phyloP scores from a whole-genome alignment of 257 asterid genomes.

The Salvia rosmarinus region DNA sequence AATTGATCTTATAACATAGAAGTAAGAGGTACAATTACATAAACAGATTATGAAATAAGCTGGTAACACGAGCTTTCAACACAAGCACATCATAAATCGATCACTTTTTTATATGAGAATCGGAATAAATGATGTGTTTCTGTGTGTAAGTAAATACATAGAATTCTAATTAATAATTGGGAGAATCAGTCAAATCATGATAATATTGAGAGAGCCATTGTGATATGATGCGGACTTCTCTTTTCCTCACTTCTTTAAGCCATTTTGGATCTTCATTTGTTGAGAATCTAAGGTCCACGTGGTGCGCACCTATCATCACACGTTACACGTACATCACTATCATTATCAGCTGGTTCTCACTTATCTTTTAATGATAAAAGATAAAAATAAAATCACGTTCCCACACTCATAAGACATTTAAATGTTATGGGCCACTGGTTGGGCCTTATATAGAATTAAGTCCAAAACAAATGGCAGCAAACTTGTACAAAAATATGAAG shows the following conservation, averaged over 20 bases:
- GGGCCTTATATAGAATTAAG: not conserved
- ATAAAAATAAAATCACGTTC: too few species aligned
- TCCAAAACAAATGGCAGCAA: not conserved
- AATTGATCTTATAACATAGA: not conserved
- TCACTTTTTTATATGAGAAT: not conserved
- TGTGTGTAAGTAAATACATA: not conserved
- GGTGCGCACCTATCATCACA: slow-evolving; percentile 71
- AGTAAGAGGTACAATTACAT: not conserved
- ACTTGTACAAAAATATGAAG: too few species aligned
- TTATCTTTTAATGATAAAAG: too few species aligned
- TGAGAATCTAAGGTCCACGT: slow-evolving; percentile 81
- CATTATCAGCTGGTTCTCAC: too few species aligned
- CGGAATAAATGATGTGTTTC: slow-evolving; percentile 13
- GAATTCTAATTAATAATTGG: not conserved
- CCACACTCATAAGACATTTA: too few species aligned
- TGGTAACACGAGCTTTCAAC: not conserved
- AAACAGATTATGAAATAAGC: not conserved
- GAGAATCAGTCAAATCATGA: slow-evolving; percentile 37
- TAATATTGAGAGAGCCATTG: slow-evolving; percentile 67
- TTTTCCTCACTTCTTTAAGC: slow-evolving; percentile 63
- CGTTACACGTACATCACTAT: not conserved
- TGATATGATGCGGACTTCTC: slow-evolving; percentile 57
- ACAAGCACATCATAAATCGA: not conserved
- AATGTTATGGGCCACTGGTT: not conserved
- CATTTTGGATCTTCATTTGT: slow-evolving; percentile 80